Percentiles rank a stretch among this genome's conserved stretches.
phyloP scores from a whole-genome alignment of 129 eudicot genomes.

The Ambrosia trifida region DNA sequence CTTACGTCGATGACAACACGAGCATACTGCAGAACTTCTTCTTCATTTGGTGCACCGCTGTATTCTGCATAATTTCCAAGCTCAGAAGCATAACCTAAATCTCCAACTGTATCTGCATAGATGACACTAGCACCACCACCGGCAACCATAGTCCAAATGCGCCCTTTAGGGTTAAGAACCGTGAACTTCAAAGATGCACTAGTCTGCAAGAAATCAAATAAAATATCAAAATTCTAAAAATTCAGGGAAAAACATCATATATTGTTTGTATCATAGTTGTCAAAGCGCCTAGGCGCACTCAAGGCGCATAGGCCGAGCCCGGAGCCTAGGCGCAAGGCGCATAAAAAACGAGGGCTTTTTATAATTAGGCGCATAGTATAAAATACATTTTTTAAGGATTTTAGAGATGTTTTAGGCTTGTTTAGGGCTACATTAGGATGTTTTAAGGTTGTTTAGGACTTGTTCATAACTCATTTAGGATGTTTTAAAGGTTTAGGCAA shows the following conservation, averaged over 20 bases:
- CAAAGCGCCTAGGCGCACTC: no score
- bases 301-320: no score
- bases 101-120: conserved; percentile 97
- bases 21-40: conserved; percentile 95
- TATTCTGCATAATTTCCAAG: conserved; percentile 98
- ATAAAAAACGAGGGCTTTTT: no score
- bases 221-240: background rate
- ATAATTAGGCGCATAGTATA: no score
- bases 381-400: no score
- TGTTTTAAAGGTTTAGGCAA: no score
- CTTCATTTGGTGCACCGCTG: conserved; percentile 99
- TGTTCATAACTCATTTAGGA: no score
- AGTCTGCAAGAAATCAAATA: conserved; percentile 56
- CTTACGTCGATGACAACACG: conserved; percentile 93
- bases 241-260: background rate
- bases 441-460: no score
- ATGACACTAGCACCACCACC: conserved; percentile 99
- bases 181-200: conserved; percentile 98
- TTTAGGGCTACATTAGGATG: no score
- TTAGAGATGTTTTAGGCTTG: no score
- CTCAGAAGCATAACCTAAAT: conserved; percentile 91
- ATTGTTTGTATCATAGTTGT: conserved; percentile 1
- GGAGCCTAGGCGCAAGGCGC: no score
- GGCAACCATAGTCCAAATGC: conserved; percentile 99
- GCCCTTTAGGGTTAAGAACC: conserved; percentile 86